phyloP scores from a whole-genome alignment of 495 filamentous ascomycete genomes.

The Ascobolus immersus region DNA sequence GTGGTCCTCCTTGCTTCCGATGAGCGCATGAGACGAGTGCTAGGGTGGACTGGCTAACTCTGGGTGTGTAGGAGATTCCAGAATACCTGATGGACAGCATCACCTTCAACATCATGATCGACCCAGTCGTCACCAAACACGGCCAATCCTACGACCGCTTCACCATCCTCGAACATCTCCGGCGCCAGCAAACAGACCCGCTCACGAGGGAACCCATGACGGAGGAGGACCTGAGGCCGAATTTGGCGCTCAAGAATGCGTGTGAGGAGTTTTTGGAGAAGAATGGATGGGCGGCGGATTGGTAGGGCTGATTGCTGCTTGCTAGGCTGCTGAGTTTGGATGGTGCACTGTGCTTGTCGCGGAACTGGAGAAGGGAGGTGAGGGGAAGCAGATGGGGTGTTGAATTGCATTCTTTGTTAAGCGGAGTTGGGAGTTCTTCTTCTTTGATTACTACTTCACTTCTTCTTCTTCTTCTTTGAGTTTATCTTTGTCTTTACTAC shows the following conservation, averaged over 20 bases:
- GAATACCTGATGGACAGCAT: slow-evolving; percentile 79
- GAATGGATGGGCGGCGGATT: slow-evolving; percentile 90
- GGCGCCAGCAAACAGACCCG: slow-evolving; percentile 49
- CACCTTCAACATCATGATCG: slow-evolving; percentile 75
- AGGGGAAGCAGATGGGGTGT: too few relatives aligned
- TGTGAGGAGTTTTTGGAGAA: slow-evolving; percentile 60
- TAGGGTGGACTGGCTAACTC: slow-evolving; percentile 5
- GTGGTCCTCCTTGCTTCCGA: slow-evolving; percentile 12
- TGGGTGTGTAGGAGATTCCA: slow-evolving; percentile 30
- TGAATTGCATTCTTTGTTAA: too few relatives aligned
- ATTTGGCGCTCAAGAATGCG: slow-evolving; percentile 57
- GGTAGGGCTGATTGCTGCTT: slow-evolving; percentile 30
- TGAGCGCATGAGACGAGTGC: not conserved
- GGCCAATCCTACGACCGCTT: slow-evolving; percentile 75
- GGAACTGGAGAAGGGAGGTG: too few relatives aligned
- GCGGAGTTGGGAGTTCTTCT: too few relatives aligned
- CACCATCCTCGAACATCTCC: slow-evolving; percentile 67
- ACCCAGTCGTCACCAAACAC: slow-evolving; percentile 70
- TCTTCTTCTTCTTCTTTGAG: too few relatives aligned
- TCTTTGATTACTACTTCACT: too few relatives aligned
- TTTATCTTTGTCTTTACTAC: too few relatives aligned
- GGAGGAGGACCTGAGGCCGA: slow-evolving; percentile 51
- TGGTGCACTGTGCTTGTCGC: too few relatives aligned
- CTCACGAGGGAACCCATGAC: slow-evolving; percentile 51
- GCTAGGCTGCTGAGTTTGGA: too few relatives aligned